phyloP scores from a whole-genome alignment of 176 grass and related monocot genomes.

The Bolboschoenus planiculmis region DNA sequence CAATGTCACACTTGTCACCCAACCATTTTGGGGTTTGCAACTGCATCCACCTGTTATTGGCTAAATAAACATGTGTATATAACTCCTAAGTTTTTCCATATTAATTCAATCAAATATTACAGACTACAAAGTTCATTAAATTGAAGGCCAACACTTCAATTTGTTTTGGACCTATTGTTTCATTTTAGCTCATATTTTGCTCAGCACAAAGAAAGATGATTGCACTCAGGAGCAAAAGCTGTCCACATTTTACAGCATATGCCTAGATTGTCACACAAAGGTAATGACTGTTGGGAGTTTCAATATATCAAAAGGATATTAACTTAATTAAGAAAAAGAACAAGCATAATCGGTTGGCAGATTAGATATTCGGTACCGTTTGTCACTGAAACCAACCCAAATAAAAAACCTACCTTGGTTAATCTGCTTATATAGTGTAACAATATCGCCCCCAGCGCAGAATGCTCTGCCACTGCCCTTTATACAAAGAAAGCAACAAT shows the following conservation, averaged over 20 bases:
- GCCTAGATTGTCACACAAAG: not conserved
- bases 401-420: constrained; percentile 34
- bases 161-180: not conserved
- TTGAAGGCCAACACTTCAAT: not conserved
- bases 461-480: constrained; percentile 69
- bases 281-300: not conserved
- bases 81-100: not conserved
- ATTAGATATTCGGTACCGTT: not conserved
- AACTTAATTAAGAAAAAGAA: not conserved
- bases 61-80: not conserved
- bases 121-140: not conserved
- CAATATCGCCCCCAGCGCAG: constrained; percentile 69
- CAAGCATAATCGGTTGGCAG: not conserved
- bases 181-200: not conserved
- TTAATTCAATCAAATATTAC: not conserved
- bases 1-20: not conserved
- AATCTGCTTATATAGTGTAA: constrained; percentile 34
- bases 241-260: not conserved
- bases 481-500: constrained; percentile 38
- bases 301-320: not conserved
- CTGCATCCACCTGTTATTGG: not conserved
- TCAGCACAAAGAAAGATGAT: not conserved
- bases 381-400: not conserved
- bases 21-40: not conserved
- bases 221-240: not conserved